Conservation (phyloP, 116 monocot species). For the Zostera marina region DNA sequence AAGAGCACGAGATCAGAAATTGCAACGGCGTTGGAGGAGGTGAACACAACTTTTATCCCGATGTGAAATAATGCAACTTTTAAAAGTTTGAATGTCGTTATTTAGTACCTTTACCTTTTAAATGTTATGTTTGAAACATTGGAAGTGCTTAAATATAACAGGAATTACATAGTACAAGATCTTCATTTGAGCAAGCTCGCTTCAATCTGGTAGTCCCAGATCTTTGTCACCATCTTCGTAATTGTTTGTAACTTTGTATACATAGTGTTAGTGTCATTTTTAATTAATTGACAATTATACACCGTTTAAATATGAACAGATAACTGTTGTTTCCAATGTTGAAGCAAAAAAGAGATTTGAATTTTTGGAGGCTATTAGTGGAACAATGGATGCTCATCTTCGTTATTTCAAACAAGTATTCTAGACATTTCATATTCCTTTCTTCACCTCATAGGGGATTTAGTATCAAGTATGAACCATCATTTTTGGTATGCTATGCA, state of each 20-base stretch:
- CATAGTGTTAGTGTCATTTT: no score
- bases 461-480: neutral
- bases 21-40: constrained; percentile 75
- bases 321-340: constrained; percentile 77
- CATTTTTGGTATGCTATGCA: constrained; percentile 10
- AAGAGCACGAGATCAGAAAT: constrained; percentile 82
- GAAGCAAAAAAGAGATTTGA: constrained; percentile 99
- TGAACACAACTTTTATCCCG: constrained; percentile 9
- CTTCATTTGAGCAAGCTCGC: constrained; percentile 96
- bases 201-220: constrained; percentile 60
- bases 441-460: neutral
- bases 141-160: constrained; percentile 10
- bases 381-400: constrained; percentile 98
- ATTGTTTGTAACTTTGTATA: no score
- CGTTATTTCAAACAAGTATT: constrained; percentile 97
- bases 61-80: neutral
- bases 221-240: neutral
- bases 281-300: neutral
- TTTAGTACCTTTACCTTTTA: neutral
- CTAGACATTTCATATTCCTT: neutral
- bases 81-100: neutral
- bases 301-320: constrained; percentile 18
- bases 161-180: constrained; percentile 87
- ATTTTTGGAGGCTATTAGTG: constrained; percentile 97
- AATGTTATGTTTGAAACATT: neutral